These are phyloP conservation scores for Neurospora crassa DNA, from an alignment of 2,329 filamentous ascomycete genomes.

Conservation along the genomic window DNA sequence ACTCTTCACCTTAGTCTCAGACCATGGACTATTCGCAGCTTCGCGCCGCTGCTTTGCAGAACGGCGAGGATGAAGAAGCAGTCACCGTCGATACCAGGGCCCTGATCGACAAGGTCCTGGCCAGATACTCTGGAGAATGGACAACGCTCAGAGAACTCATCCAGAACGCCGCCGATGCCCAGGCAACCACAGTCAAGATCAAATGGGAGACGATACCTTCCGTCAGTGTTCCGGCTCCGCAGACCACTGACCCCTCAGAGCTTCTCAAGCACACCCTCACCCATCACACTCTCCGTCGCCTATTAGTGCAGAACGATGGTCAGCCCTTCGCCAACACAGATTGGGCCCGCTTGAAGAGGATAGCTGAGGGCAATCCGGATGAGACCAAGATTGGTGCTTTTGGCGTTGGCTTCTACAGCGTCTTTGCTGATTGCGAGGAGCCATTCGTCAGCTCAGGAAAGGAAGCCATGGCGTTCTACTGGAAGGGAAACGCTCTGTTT, in stretches of 20 bases:
- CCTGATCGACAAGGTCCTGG: constrained; percentile 94
- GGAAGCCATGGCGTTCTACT: constrained; percentile 97
- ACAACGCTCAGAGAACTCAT: constrained; percentile 83
- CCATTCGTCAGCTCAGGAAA: constrained; percentile 90
- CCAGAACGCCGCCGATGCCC: constrained; percentile 96
- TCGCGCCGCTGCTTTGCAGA: constrained; percentile 76
- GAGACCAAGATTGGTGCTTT: constrained; percentile 99
- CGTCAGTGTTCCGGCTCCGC: constrained; percentile 60
- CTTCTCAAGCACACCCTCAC: constrained; percentile 73
- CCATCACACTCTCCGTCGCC: constrained; percentile 74
- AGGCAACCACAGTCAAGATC: constrained; percentile 79
- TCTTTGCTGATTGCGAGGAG: constrained; percentile 96
- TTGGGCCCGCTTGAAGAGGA: constrained; percentile 88
- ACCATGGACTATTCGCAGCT: constrained; percentile 65
- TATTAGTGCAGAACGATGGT: constrained; percentile 92
- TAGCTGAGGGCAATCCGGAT: constrained; percentile 97
- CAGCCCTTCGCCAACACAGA: constrained; percentile 81
- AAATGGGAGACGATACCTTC: constrained; percentile 89
- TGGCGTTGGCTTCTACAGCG: constrained; percentile 96
- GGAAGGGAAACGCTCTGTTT: constrained; percentile 97
- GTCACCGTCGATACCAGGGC: constrained; percentile 97
- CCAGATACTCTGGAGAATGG: constrained; percentile 94
- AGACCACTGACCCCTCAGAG: constrained; percentile 55
- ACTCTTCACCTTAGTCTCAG: not conserved
- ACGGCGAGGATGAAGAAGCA: constrained; percentile 86